A percentile compares a stretch with the other conserved stretches of the same genome.
These are phyloP conservation scores for Scheffersomyces insectosa DNA, from an alignment of 1,139 yeast species.

Conservation along the genomic window DNA sequence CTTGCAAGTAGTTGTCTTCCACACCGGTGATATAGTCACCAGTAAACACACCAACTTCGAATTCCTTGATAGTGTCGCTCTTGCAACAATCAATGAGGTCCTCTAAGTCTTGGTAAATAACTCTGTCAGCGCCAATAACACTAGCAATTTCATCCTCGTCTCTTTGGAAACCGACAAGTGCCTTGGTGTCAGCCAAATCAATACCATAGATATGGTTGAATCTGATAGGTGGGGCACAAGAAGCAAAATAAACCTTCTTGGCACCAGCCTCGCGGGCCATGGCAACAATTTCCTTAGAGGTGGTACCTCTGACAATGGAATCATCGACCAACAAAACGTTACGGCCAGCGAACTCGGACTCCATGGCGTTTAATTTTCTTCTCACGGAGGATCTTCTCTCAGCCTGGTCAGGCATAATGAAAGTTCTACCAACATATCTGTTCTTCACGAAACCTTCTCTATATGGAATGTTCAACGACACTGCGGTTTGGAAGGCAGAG, in stretches of 20 bases:
- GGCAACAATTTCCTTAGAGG: slow-evolving; percentile 91
- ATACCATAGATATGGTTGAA: slow-evolving; percentile 95
- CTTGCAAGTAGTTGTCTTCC: slow-evolving; percentile 77
- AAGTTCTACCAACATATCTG: slow-evolving; percentile 95
- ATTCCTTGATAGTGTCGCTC: slow-evolving; percentile 54
- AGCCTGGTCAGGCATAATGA: slow-evolving; percentile 97
- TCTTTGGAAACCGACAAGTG: slow-evolving; percentile 84
- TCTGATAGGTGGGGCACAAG: slow-evolving; percentile 97
- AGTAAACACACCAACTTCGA: slow-evolving; percentile 97
- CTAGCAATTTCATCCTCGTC: slow-evolving; percentile 71
- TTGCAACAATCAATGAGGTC: slow-evolving; percentile 82
- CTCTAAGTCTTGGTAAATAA: slow-evolving; percentile 80
- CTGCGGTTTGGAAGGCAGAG: slow-evolving; percentile 91
- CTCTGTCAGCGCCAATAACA: slow-evolving; percentile 89
- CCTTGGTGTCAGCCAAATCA: slow-evolving; percentile 93
- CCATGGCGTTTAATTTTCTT: slow-evolving; percentile 95
- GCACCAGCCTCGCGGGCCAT: slow-evolving; percentile 99
- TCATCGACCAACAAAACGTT: slow-evolving; percentile 94
- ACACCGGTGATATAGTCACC: slow-evolving; percentile 92
- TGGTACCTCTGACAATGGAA: slow-evolving; percentile 96
- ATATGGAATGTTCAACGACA: slow-evolving; percentile 74
- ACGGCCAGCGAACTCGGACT: slow-evolving; percentile 81
- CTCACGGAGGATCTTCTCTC: slow-evolving; percentile 94
- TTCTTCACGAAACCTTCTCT: slow-evolving; percentile 97
- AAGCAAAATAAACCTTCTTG: slow-evolving; percentile 85